Evolutionary conservation across 352 stramenopile species (phyloP), one percentile per base, ranked within the genome.

Genomic region (Thraustotheca clavata): DNA sequence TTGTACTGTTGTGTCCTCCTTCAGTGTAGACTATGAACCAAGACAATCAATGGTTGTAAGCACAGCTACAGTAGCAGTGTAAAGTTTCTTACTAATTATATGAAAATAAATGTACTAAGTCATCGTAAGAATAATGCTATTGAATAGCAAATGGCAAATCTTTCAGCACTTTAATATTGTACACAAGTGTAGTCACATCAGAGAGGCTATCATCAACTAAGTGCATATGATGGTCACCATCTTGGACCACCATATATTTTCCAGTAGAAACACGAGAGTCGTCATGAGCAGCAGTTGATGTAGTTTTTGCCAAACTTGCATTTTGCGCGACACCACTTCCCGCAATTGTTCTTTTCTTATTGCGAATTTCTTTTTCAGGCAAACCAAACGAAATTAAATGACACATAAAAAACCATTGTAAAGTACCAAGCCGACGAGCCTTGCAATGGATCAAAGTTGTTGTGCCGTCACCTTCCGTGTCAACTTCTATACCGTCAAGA

Each of bases 361-460:
- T 49, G 14, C 9, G 11, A 14, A 62, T 8, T 18, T 62, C 55
- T 32, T 62, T 62, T n/a, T 62, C 55, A 1, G 55, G 55, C n/a
- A 62, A 20, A 11, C 22, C 55, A 62, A 62, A 62, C 29, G 38
- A 62, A 4, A 62, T 4, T 27, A 62, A 39, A 41, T 62, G 55
- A 32, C 34, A 27, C 55, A 62, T 62, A 55, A 62, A 62, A 27
- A 46, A 62, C 55, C 55, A 62, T 32, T 62, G 55, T 18, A 62
- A 31, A 14, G 55, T 62, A 31, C 55, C 52, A 22, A 49, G 38
- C n/a, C 55, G 55, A 7, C 55, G 32, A 4, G 55, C 55, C 14
- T 31, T n/a, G 35, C 31, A 59, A 12, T 33, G 20, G 20, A 62
- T 18, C 11, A 62, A n/a, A 5, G 20, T 18, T 24, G 38, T 49